Evolutionary conservation across 768 basidiomycete species (phyloP), one percentile per base, ranked within the genome.

Genomic region (Suillus spraguei): DNA sequence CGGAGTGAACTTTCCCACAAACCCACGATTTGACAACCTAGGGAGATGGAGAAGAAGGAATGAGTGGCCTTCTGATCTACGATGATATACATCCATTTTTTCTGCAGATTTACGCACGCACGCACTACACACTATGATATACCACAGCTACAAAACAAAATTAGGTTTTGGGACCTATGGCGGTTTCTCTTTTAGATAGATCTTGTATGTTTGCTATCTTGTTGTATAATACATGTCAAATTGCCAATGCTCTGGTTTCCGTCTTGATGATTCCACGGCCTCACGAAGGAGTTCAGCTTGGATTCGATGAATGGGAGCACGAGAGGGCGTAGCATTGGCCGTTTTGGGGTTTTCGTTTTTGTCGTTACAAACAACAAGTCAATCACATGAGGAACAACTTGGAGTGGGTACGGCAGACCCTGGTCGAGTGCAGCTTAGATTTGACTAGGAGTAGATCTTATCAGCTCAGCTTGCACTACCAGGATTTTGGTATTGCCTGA

Each of bases 11-110:
- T 94, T 87, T 70, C 83, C 83, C 22, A 80, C 82, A 13, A 94
- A 94, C 69, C 90, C 90, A 44, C 83, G 92, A 17, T 93, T 92
- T 72, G 88, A 89, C 70, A 66, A 70, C 1, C 83, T 88, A 53
- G 92, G 92, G 58, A 79, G 85, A 44, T 89, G 88, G 87, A 76
- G 81, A 60, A 80, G 82, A 69, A 81, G 92, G 42, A 77, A 74
- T 32, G 89, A 91, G 62, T 94, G 92, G 92, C 91, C 91, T 0
- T 72, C 71, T 60, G 85, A 83, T 62, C 72, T 92, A 69, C 85
- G 78, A 65, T 92, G 80, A 83, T 65, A 52, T 32, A 16, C 44
- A 11, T 44, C 58, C 53, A 61, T 55, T 59, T 36, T 62, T 46
- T 46, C 56, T 47, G 41, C 32, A 49, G 35, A 56, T 42, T 55